phyloP scores from a whole-genome alignment of 495 filamentous ascomycete species.

The Pseudotulostoma volvatum region DNA sequence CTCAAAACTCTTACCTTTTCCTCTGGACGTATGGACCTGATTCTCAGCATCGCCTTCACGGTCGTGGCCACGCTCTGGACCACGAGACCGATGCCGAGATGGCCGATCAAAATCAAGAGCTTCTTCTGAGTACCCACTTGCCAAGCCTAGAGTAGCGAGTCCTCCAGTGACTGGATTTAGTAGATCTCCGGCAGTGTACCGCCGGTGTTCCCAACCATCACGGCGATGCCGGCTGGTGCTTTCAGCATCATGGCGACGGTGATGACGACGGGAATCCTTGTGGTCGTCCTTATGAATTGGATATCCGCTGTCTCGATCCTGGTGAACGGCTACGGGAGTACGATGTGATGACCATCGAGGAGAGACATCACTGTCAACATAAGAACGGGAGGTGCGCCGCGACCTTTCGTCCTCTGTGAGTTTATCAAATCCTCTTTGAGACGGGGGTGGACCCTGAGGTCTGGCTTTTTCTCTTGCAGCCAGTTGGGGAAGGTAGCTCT shows the following conservation, averaged over 20 bases:
- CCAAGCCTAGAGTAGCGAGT: constrained; percentile 26
- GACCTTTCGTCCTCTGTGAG: constrained; percentile 25
- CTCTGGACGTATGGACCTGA: constrained; percentile 1
- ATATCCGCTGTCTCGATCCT: constrained; percentile 26
- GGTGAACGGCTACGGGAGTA: constrained; percentile 20
- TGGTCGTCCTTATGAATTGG: constrained; percentile 16
- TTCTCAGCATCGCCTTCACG: constrained; percentile 1
- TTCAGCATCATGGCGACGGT: constrained; percentile 12
- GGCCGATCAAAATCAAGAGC: constrained; percentile 18
- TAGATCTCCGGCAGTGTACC: constrained; percentile 6
- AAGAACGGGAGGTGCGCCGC: constrained; percentile 16
- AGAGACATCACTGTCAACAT: constrained; percentile 11
- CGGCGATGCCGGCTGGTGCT: constrained; percentile 12
- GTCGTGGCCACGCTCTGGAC: not conserved
- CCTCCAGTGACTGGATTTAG: constrained; percentile 13
- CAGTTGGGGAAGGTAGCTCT: constrained; percentile 33
- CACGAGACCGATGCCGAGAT: not conserved
- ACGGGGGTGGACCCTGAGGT: constrained; percentile 38
- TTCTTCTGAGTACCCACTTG: constrained; percentile 21
- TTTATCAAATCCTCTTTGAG: constrained; percentile 46
- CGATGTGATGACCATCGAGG: constrained; percentile 19
- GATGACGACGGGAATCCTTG: constrained; percentile 13
- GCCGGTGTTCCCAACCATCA: constrained; percentile 16
- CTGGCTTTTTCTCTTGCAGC: constrained; percentile 28
- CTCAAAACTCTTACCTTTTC: not conserved